phyloP scores from a whole-genome alignment of 192 early-diverging fungal genomes.

The Backusella mclennaniae region DNA sequence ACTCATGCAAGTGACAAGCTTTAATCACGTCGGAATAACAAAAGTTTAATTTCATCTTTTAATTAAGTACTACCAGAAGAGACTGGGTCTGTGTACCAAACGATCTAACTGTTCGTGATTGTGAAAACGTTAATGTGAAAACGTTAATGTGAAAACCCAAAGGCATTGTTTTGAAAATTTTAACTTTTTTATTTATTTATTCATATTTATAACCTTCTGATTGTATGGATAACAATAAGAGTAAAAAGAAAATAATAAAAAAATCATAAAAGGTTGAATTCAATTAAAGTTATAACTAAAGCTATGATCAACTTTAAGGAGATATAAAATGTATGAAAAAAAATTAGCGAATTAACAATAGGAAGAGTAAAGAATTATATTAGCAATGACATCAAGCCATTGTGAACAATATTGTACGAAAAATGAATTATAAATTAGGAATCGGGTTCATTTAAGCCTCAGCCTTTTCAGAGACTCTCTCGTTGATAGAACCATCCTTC shows the following conservation, averaged over 20 bases:
- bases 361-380: neutral
- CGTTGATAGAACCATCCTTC: constrained; percentile 16
- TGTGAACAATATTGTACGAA: constrained; percentile 1
- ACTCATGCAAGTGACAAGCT: neutral
- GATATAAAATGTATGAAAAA: constrained; percentile 11
- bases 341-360: neutral
- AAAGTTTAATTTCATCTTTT: neutral
- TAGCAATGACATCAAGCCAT: constrained; percentile 8
- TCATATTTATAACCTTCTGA: neutral
- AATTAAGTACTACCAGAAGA: neutral
- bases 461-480: neutral
- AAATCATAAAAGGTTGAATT: neutral
- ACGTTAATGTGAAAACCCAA: neutral
- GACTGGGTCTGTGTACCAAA: neutral
- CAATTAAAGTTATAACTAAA: neutral
- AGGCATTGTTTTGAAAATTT: neutral
- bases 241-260: neutral
- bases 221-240: neutral
- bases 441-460: neutral
- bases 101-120: neutral
- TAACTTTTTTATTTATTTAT: constrained; percentile 1
- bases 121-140: neutral
- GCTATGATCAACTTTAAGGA: neutral
- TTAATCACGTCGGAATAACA: neutral
- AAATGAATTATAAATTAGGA: neutral